A percentile compares a stretch with the other conserved stretches of the same genome.
phyloP scores from a whole-genome alignment of 306 rosid genomes.

The Prunus campanulata region DNA sequence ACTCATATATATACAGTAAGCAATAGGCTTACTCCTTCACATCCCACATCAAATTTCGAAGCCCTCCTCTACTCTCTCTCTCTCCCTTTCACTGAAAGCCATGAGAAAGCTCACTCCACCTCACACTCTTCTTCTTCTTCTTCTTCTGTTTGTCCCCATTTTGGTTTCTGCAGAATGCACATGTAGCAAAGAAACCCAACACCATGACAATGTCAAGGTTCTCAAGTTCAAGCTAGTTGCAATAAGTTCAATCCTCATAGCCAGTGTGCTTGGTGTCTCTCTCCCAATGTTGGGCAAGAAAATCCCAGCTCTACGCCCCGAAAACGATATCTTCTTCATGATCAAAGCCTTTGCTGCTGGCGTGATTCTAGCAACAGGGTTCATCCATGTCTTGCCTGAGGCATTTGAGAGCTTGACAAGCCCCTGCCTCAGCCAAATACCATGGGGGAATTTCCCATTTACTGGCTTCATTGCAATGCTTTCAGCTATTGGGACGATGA shows the following conservation, averaged over 20 bases:
- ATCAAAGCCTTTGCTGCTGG: conserved; percentile 70
- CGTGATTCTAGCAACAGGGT: conserved; percentile 68
- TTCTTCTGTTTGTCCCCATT: conserved; percentile 23
- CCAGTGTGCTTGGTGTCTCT: conserved; percentile 46
- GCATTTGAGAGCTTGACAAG: conserved; percentile 47
- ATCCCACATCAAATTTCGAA: neutral
- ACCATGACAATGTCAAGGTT: conserved; percentile 33
- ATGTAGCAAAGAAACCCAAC: conserved; percentile 12
- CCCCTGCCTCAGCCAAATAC: conserved; percentile 45
- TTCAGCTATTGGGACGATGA: conserved; percentile 50
- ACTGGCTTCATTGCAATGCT: conserved; percentile 64
- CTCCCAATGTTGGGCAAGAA: conserved; percentile 47
- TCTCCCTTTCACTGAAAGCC: neutral
- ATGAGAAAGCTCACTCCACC: conserved; percentile 12
- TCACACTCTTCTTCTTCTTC: conserved; percentile 18
- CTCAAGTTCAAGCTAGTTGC: conserved; percentile 49
- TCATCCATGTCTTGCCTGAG: conserved; percentile 62
- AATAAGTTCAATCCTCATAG: conserved; percentile 40
- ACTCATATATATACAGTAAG: conserved; percentile 13
- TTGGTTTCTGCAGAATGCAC: conserved; percentile 32
- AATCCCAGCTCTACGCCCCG: conserved; percentile 31
- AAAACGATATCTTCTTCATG: conserved; percentile 40
- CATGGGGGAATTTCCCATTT: conserved; percentile 65
- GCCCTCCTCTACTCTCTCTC: neutral
- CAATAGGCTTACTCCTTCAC: neutral